Evolutionary conservation across 2,329 filamentous ascomycete genomes (phyloP).

Genomic region (Alternaria postmessia): DNA sequence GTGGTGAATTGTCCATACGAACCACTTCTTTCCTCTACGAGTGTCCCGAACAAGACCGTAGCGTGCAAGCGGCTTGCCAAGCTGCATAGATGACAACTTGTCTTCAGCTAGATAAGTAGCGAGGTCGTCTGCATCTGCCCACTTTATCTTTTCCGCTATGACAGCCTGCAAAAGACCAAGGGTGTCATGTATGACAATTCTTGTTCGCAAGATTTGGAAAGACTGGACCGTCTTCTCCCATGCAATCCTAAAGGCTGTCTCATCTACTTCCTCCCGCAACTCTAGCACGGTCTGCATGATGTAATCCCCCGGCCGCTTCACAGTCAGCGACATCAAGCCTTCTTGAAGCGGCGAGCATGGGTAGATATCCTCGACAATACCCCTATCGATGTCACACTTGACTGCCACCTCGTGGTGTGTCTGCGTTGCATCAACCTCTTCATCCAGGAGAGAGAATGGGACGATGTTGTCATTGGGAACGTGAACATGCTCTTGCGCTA

Average conservation of each 20-base stretch:
- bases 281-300: slow-evolving; percentile 47
- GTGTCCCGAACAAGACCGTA: slow-evolving; percentile 16
- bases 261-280: not conserved
- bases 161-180: slow-evolving; percentile 23
- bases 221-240: slow-evolving; percentile 3
- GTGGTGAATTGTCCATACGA: slow-evolving; percentile 50
- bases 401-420: not conserved
- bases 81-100: not conserved
- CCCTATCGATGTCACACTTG: not conserved
- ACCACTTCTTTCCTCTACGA: slow-evolving; percentile 9
- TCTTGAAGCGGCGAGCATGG: slow-evolving; percentile 65
- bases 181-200: not conserved
- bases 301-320: slow-evolving; percentile 61
- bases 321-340: slow-evolving; percentile 62
- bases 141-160: slow-evolving; percentile 15
- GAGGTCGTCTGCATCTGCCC: slow-evolving; percentile 7
- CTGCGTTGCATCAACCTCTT: not conserved
- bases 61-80: slow-evolving; percentile 20
- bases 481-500: not conserved
- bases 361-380: slow-evolving; percentile 47
- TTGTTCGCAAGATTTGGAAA: slow-evolving; percentile 6
- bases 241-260: not conserved
- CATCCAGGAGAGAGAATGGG: not conserved
- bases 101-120: slow-evolving; percentile 10
- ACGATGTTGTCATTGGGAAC: not conserved